Percentiles rank a stretch among this genome's conserved stretches.
These are phyloP conservation scores for Filobasidium floriforme DNA, from an alignment of 768 basidiomycete species.

Conservation along the genomic window DNA sequence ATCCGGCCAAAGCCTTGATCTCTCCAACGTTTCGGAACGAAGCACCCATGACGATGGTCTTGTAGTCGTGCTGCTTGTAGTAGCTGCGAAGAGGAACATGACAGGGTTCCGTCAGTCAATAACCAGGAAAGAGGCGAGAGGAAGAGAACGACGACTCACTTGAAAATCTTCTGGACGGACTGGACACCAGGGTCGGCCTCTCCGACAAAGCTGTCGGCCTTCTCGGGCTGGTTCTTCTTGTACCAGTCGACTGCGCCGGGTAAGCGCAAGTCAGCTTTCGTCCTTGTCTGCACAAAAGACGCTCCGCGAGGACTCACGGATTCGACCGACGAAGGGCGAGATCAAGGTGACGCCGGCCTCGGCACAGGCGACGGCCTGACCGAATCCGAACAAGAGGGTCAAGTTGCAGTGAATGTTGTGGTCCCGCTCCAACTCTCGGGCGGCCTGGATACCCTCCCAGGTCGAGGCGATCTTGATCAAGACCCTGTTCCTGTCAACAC, in stretches of 20 bases:
- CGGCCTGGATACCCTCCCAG: conserved; percentile 99
- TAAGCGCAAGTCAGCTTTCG: not conserved
- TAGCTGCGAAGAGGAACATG: conserved; percentile 30
- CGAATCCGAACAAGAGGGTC: conserved; percentile 97
- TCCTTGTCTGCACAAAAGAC: not conserved
- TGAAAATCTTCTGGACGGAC: conserved; percentile 94
- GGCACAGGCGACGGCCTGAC: conserved; percentile 95
- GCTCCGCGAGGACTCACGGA: conserved; percentile 50
- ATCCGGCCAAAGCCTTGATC: conserved; percentile 89
- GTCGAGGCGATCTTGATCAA: conserved; percentile 99
- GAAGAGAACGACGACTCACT: conserved; percentile 52
- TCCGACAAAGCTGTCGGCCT: conserved; percentile 75
- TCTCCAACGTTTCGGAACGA: conserved; percentile 97
- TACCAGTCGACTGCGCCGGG: conserved; percentile 73
- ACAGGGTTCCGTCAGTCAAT: too few relatives aligned
- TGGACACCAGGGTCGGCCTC: conserved; percentile 91
- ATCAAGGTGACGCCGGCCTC: conserved; percentile 97
- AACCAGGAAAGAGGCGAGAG: too few relatives aligned
- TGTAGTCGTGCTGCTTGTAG: conserved; percentile 97
- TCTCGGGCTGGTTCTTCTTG: conserved; percentile 66
- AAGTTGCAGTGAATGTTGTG: conserved; percentile 97
- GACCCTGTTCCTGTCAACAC: conserved; percentile 85
- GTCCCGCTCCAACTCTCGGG: conserved; percentile 85
- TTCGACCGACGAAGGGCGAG: conserved; percentile 95
- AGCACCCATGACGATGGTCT: conserved; percentile 99